phyloP scores from a whole-genome alignment of 495 filamentous ascomycete genomes.

The Annulohypoxylon nitens region DNA sequence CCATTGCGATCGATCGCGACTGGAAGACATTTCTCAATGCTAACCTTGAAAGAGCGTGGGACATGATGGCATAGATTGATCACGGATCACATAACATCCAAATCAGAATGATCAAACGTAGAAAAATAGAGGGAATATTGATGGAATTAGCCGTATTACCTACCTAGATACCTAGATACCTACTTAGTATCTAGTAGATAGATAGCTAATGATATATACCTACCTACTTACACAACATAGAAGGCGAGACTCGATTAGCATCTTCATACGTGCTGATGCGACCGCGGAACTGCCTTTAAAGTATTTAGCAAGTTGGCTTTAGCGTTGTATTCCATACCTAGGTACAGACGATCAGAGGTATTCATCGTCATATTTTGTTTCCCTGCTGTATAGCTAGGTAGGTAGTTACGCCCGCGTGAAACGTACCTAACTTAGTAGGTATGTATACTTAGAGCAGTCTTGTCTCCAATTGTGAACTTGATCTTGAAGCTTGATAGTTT shows the following conservation, averaged over 20 bases:
- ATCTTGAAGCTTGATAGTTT: background rate
- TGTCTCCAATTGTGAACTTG: background rate
- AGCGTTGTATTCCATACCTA: no score
- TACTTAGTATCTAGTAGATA: background rate
- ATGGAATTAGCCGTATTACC: background rate
- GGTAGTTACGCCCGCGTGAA: no score
- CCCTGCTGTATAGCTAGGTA: no score
- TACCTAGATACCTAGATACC: background rate
- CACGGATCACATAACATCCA: background rate
- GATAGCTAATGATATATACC: background rate
- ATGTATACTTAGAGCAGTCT: no score
- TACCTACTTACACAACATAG: background rate
- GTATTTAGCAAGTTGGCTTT: no score
- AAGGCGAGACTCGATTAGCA: no score
- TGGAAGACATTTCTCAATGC: conserved; percentile 15
- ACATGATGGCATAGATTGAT: background rate
- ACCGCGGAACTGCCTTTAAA: no score
- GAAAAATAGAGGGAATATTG: background rate
- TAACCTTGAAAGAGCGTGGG: conserved; percentile 14
- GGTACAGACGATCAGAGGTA: no score
- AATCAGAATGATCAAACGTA: background rate
- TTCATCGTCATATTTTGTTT: no score
- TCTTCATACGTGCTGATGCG: no score
- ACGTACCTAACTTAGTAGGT: no score
- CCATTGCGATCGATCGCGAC: conserved; percentile 28